Evolutionary conservation across 176 grass and related monocot species (phyloP).

Genomic region (Saccharum spontaneum): DNA sequence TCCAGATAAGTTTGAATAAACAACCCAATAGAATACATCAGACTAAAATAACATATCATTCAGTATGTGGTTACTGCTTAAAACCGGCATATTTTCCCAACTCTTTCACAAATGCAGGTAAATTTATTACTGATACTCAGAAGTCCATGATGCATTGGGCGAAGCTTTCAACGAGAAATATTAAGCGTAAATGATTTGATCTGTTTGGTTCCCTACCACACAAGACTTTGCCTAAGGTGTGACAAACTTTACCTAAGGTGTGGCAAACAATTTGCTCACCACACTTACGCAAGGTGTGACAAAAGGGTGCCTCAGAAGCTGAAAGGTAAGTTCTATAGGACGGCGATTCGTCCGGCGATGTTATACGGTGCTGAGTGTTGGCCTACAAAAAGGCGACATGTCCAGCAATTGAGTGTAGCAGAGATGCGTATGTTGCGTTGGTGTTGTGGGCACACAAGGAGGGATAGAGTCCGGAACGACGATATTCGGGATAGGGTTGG

Average conservation of each 20-base stretch:
- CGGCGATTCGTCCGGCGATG: too few relatives aligned
- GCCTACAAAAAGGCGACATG: too few relatives aligned
- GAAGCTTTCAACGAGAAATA: background rate
- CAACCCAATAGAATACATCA: conserved; percentile 11
- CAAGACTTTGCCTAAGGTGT: background rate
- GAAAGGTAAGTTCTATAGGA: too few relatives aligned
- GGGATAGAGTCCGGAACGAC: too few relatives aligned
- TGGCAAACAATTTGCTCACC: background rate
- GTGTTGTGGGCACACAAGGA: too few relatives aligned
- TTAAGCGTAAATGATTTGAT: conserved; percentile 2
- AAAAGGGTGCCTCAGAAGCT: too few relatives aligned
- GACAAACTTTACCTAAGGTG: background rate
- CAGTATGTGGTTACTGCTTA: background rate
- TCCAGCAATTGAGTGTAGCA: too few relatives aligned
- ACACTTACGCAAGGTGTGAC: background rate
- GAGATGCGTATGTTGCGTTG: too few relatives aligned
- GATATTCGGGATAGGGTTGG: too few relatives aligned
- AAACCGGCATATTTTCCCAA: background rate
- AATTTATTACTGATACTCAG: background rate
- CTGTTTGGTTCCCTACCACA: background rate
- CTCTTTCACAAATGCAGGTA: background rate
- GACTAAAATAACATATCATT: conserved; percentile 16
- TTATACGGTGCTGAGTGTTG: too few relatives aligned
- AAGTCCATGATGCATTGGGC: background rate
- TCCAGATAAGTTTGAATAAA: conserved; percentile 30